Percentiles rank a stretch among this genome's conserved stretches.
Evolutionary conservation across 1,284 basidiomycete genomes (phyloP).

Genomic region (Phlebopus sp.): DNA sequence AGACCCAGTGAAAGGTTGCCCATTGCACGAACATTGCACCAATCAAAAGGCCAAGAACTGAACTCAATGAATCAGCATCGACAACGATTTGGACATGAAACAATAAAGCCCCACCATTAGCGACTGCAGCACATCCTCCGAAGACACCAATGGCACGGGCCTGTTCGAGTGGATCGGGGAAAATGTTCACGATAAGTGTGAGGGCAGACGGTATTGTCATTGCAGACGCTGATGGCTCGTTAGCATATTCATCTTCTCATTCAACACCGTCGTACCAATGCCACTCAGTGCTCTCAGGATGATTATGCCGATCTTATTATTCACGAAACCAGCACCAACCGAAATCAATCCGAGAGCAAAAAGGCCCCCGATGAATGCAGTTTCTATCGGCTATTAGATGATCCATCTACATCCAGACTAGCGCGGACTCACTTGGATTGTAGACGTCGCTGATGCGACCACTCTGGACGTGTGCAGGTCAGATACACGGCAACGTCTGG

Average conservation of each 20-base stretch:
- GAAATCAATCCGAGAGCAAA: constrained; percentile 37
- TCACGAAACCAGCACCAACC: constrained; percentile 40
- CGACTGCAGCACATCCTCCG: constrained; percentile 44
- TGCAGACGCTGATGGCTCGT: constrained; percentile 34
- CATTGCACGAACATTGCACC: constrained; percentile 37
- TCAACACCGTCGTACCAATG: constrained; percentile 27
- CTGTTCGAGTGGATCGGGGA: constrained; percentile 44
- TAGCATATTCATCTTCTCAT: background rate
- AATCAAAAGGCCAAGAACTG: constrained; percentile 36
- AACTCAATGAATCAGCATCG: background rate
- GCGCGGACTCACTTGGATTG: constrained; percentile 21
- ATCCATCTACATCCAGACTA: background rate
- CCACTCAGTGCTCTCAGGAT: constrained; percentile 44
- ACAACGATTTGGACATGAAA: background rate
- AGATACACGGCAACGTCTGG: constrained; percentile 20
- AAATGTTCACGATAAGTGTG: constrained; percentile 43
- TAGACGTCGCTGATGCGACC: constrained; percentile 34
- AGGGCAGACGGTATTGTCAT: constrained; percentile 49
- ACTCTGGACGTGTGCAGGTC: constrained; percentile 20
- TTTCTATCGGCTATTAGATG: constrained; percentile 16
- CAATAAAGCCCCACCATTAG: constrained; percentile 37
- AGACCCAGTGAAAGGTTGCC: constrained; percentile 44
- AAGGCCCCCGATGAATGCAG: constrained; percentile 31
- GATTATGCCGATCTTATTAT: constrained; percentile 41
- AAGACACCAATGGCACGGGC: constrained; percentile 45